Conservation (phyloP, 441 rosid species). For the Syzygium malaccense region DNA sequence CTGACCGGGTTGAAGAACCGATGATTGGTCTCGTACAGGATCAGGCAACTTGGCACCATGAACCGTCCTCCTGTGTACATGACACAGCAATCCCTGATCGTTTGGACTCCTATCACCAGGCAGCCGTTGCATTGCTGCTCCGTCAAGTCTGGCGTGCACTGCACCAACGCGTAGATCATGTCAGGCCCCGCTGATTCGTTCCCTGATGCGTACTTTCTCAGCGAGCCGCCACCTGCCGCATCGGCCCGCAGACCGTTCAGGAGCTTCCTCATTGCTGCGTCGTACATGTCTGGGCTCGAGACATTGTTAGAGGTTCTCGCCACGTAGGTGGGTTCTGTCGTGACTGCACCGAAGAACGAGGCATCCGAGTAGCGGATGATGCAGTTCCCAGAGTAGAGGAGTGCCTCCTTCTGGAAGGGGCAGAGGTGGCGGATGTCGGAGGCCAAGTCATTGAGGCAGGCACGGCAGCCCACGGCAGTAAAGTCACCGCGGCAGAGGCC, state of each 20-base stretch:
- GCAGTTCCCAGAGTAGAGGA: neutral
- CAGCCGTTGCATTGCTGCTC: neutral
- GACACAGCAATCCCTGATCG: neutral
- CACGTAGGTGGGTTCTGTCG: accelerated
- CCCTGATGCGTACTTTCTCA: neutral
- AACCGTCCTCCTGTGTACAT: neutral
- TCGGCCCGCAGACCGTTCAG: neutral
- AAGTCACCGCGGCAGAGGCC: neutral
- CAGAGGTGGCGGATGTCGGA: neutral
- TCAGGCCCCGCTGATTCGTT: neutral
- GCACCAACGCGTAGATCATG: neutral
- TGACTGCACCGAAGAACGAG: neutral
- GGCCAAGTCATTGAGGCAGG: neutral
- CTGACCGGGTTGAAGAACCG: neutral
- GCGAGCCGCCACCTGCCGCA: neutral
- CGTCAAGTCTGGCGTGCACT: neutral
- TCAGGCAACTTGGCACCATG: neutral
- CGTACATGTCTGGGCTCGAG: neutral
- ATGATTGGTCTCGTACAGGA: neutral
- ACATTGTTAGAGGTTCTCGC: neutral
- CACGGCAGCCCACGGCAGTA: accelerated
- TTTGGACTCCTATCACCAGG: accelerated
- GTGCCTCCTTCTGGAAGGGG: neutral
- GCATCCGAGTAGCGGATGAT: neutral
- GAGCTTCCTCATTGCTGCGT: neutral